Base-by-base conservation (phyloP, 257 asterid species). In the Scutellaria barbata region DNA sequence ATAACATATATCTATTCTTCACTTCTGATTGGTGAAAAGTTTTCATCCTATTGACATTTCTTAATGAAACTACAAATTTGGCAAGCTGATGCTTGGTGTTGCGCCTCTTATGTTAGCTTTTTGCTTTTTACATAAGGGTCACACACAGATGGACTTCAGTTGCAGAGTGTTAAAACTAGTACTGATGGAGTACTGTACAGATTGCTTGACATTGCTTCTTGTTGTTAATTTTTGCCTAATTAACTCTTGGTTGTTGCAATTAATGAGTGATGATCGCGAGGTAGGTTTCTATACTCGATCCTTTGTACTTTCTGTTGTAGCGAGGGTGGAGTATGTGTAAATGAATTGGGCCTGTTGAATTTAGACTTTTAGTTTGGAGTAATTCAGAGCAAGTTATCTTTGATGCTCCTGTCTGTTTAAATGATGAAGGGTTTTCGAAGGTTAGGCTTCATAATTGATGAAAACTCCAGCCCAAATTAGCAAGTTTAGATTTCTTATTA, bases 311-410 rank as follows among this genome's bases (percentile, higher is more conserved):
- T 45, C 0, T 10, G 13, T 55, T n/a, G 68, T 20, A 22, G 14
- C 45, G 5, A 72, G 50, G 41, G 18, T 50, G 35, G 20, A 43
- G 8, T 54, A 33, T 55, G n/a, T 68, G 10, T 66, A 8, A 11
- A 33, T 43, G 73, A 43, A 42, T 68, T 60, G n/a, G 55, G n/a
- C 65, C 47, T 39, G 43, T 54, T 25, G 55, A 37, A 55, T n/a
- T 43, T 6, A 39, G 73, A 68, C 17, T 37, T 66, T 64, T 9
- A 18, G 50, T 52, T 68, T 64, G 17, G 75, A 46, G 37, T 43
- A 53, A 40, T 14, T 42, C 47, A 57, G 42, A 30, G 35, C 17
- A 4, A 47, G 30, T 37, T 20, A 11, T 48, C n/a, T 10, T 10
- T 22, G 41, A n/a, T 53, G 5, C 20, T 68, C 41, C 45, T 50